Percentiles rank a stretch among this genome's conserved stretches.
These are phyloP conservation scores for Centrapalus pauciflorus DNA, from an alignment of 129 eudicot species.

Conservation along the genomic window DNA sequence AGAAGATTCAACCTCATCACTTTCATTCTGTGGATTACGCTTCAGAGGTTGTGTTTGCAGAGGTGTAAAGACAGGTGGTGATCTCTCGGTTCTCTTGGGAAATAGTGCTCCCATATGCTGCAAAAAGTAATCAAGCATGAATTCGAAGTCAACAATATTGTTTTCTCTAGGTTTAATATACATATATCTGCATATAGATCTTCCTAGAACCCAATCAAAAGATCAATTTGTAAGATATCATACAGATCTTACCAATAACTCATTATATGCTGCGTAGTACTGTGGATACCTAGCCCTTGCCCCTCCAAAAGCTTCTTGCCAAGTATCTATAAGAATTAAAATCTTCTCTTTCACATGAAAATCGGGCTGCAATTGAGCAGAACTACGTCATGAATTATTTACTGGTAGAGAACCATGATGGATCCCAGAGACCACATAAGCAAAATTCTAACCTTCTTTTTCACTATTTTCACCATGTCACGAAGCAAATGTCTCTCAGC, in stretches of 20 bases:
- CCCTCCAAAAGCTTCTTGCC: constrained; percentile 98
- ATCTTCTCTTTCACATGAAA: constrained; percentile 88
- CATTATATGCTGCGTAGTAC: constrained; percentile 81
- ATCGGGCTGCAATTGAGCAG: constrained; percentile 55
- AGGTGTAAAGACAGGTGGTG: constrained; percentile 67
- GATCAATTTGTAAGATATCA: no score
- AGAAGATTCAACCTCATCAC: constrained; percentile 62
- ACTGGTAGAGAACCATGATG: no score
- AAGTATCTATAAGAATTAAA: constrained; percentile 73
- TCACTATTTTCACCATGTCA: constrained; percentile 84
- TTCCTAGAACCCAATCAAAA: no score
- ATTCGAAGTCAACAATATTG: no score
- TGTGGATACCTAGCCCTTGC: constrained; percentile 89
- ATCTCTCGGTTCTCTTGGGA: constrained; percentile 69
- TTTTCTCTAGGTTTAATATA: no score
- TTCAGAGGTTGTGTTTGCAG: constrained; percentile 67
- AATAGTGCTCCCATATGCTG: constrained; percentile 93
- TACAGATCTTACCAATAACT: constrained; percentile 77
- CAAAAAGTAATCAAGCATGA: constrained; percentile 4
- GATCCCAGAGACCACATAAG: no score
- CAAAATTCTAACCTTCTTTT: constrained; percentile 54
- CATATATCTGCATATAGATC: no score
- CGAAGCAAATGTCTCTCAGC: constrained; percentile 87
- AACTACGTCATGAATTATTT: not conserved
- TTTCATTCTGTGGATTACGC: constrained; percentile 48